Evolutionary conservation across 768 basidiomycete genomes (phyloP), one percentile per base, ranked within the genome.

Genomic region (Xerocomus spinulosus): DNA sequence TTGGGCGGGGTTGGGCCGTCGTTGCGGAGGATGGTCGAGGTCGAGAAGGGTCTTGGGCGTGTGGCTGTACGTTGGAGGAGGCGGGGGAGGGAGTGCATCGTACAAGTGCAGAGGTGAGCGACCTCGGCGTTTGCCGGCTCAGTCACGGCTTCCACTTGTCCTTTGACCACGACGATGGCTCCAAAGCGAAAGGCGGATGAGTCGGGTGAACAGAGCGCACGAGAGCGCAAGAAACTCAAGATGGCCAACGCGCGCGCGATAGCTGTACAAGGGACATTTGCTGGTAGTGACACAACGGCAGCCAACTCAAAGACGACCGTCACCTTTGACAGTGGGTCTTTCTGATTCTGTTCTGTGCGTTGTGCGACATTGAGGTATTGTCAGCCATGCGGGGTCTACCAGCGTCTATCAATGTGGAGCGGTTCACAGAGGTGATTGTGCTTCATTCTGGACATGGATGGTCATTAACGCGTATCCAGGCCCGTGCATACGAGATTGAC

Each of bases 401-500:
- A 3, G 73, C 76, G 24, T 74, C 83, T 1, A 76, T 98, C 46
- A 87, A 94, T 58, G 85, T 95, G 20, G 93, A 95, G 61, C 84
- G 79, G 61, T 95, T 98, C 64, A 79, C 85, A 15, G 84, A 93
- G 74, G 92, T 89, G 40, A 20, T 70, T 28, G 24, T 30, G 9
- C 18, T 41, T 25, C n/a, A 9, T 12, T 12, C 23, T 14, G 41
- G 39, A n/a, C n/a, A 21, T 5, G 15, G 18, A 5, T 48, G 54
- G 33, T 52, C 46, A 42, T 20, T 24, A 35, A 48, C 26, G 21
- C 14, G 24, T 32, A 9, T 18, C n/a, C 48, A 96, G 91, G 81
- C 90, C 14, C 78, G 93, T 49, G 78, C 83, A 7, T 91, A 91
- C 60, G 95, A 99, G 69, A 92, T 97, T 49, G 73, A 80, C 39